Evolutionary conservation across 495 filamentous ascomycete genomes (phyloP).

Genomic region (Penicillium egyptiacum): DNA sequence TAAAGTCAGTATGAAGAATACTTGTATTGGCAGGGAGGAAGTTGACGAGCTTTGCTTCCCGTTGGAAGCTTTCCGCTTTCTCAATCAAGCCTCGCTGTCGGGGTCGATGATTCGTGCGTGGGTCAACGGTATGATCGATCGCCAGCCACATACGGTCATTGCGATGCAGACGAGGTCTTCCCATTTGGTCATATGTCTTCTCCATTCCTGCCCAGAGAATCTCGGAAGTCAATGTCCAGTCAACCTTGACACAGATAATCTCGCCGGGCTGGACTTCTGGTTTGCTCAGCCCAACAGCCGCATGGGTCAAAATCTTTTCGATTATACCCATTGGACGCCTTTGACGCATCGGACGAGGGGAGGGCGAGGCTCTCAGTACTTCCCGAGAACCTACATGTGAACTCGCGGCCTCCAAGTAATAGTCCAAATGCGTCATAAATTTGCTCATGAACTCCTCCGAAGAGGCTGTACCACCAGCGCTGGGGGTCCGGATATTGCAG

Average conservation of each 20-base stretch:
- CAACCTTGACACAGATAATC: background rate
- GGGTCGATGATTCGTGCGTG: background rate
- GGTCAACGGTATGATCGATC: background rate
- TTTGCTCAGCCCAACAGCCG: conserved; percentile 2
- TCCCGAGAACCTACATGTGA: background rate
- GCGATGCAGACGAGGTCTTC: background rate
- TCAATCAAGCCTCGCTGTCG: background rate
- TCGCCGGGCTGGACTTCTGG: conserved; percentile 4
- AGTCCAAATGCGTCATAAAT: conserved; percentile 7
- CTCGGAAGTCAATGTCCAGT: background rate
- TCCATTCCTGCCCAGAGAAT: background rate
- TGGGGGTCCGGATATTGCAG: conserved; percentile 7
- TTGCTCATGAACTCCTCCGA: conserved; percentile 1
- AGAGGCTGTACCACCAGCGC: conserved; percentile 2
- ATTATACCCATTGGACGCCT: conserved; percentile 9
- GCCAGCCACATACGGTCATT: background rate
- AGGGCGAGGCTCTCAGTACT: background rate
- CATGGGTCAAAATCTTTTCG: conserved; percentile 11
- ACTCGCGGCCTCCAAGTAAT: background rate
- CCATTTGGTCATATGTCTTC: background rate
- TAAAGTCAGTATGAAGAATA: conserved; percentile 45
- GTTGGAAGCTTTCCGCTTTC: no score
- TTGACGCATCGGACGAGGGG: background rate
- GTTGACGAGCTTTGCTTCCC: no score
- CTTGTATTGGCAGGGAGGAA: background rate